Conservation (phyloP, 1,284 basidiomycete species). For the Ceratorhiza oryzae-sativae region DNA sequence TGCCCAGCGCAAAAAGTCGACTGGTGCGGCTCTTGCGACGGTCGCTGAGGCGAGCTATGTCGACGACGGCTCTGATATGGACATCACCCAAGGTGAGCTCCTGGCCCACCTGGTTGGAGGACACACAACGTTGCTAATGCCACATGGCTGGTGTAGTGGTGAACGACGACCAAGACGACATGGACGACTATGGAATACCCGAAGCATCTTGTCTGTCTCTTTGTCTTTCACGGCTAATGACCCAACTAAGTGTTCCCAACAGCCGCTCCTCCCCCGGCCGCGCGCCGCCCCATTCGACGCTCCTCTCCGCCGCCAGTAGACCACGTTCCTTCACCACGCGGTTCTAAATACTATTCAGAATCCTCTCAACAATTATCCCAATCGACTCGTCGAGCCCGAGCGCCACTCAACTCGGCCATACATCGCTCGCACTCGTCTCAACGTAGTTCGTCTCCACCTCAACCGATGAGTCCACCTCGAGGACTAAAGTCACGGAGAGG, state of each 20-base stretch:
- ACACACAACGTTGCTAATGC: too few relatives aligned
- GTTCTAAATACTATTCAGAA: conserved; percentile 18
- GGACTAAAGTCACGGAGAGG: conserved; percentile 10
- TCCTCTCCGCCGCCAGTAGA: conserved; percentile 16
- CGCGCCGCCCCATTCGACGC: conserved; percentile 10
- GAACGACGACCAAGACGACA: conserved; percentile 23
- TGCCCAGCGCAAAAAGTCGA: background rate
- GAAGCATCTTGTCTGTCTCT: conserved; percentile 23
- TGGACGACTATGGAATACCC: conserved; percentile 20
- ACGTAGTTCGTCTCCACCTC: conserved; percentile 25
- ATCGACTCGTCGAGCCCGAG: conserved; percentile 32
- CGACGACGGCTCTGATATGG: conserved; percentile 40
- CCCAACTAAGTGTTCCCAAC: background rate
- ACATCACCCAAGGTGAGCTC: conserved; percentile 27
- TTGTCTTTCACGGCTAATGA: background rate
- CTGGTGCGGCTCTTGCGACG: background rate
- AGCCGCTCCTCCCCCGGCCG: background rate
- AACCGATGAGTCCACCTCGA: background rate
- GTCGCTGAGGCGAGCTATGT: conserved; percentile 19
- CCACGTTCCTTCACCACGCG: conserved; percentile 31
- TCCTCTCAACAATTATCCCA: conserved; percentile 11
- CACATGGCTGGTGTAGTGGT: too few relatives aligned
- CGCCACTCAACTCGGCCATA: conserved; percentile 33
- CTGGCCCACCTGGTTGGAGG: background rate
- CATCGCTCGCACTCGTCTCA: conserved; percentile 24